Conservation (phyloP, 1,284 basidiomycete species). For the Puccinia horiana region DNA sequence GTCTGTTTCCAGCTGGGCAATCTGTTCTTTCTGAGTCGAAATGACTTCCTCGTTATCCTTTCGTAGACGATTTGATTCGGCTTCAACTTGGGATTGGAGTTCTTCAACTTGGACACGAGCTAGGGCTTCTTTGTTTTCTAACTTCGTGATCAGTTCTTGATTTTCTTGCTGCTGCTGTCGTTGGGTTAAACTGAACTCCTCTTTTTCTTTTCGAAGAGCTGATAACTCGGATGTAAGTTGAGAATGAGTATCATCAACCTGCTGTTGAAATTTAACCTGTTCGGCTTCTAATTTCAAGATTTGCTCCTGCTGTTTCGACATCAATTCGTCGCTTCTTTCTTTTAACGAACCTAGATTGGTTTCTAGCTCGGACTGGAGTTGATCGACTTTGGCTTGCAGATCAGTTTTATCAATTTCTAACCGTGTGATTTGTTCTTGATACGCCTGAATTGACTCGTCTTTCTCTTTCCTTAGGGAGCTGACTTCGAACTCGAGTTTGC, state of each 20-base stretch:
- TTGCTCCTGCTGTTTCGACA: neutral
- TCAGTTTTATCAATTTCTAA: constrained; percentile 16
- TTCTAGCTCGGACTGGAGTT: constrained; percentile 27
- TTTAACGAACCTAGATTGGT: neutral
- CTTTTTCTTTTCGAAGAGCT: constrained; percentile 15
- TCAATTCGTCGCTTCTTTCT: constrained; percentile 21
- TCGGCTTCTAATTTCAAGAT: neutral
- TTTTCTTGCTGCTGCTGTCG: constrained; percentile 17
- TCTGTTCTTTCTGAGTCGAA: constrained; percentile 16
- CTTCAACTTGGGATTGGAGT: constrained; percentile 16
- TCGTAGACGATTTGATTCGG: neutral
- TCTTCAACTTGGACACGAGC: neutral
- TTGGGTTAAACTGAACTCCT: neutral
- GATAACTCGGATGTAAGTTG: constrained; percentile 19
- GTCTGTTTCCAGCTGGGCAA: constrained; percentile 7
- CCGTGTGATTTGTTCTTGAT: constrained; percentile 6
- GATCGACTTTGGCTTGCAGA: neutral
- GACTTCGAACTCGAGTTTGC: constrained; percentile 16
- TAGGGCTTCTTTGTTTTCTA: constrained; percentile 10
- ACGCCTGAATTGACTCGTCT: neutral
- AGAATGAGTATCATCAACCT: constrained; percentile 3
- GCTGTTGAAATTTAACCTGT: neutral
- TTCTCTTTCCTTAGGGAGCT: neutral
- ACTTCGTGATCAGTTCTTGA: constrained; percentile 7
- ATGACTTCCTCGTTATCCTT: constrained; percentile 6